Base-by-base conservation (phyloP, 2,329 filamentous ascomycete genomes). In the Sporothrix humicola region DNA sequence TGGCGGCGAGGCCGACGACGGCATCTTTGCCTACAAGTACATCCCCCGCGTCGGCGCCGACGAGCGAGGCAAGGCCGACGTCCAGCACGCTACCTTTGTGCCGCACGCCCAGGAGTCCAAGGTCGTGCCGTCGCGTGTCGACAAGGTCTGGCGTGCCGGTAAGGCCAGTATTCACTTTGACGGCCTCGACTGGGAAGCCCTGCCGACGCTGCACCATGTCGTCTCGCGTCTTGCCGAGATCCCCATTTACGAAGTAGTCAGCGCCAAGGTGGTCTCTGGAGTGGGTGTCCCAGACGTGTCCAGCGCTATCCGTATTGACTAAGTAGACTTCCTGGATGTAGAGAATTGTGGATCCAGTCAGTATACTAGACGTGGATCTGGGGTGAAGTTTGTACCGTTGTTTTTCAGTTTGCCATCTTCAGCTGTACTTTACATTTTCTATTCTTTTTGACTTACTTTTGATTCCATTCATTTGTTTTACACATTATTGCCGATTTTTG, bases 191-290 rank as follows among this genome's bases (percentile, higher is more conserved):
- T 88, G 85, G 88, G 81, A 87, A 65, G 81, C 80, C 4, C 78
- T 91, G 73, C 90, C 89, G 0, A 91, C 89, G 2, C 80, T 91
- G 71, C 88, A 91, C 77, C 87, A 91, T 77, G 80, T 91, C 9
- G 81, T 88, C 5, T 79, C 81, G 23, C 81, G 84, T 15, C 78
- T 91, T 73, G 84, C 84, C 0, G 86, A 88, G 75, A 81, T 91
- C 4, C 89, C 88, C 0, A 79, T 90, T 1, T 89, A 87, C 76
- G 85, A 86, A 73, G 79, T 91, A 54, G 80, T 90, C 2, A 82
- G 84, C 46, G 88, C 84, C 0, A 89, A 87, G 80, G 81, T 90
- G 1, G 85, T 87, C 0, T 84, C 88, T 76, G 88, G 87, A 0
- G 44, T 72, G 15, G 88, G 88, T 0, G 87, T 88, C 0, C 82